Evolutionary conservation across 2,329 filamentous ascomycete species (phyloP).

Genomic region (Aspergillus sp.): DNA sequence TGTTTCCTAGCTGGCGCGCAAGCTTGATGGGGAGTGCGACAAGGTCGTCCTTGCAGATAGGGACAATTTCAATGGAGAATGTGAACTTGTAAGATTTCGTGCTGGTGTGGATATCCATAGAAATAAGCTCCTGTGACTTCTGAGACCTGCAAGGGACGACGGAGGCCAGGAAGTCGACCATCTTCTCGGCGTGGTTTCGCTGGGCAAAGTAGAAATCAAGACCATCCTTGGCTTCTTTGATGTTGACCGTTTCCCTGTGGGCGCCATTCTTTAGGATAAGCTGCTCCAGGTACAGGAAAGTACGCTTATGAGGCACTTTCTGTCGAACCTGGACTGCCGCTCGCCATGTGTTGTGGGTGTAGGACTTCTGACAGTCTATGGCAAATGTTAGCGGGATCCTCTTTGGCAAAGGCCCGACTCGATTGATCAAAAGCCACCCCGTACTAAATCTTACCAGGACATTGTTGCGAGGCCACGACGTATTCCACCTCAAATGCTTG

Average conservation of each 20-base stretch:
- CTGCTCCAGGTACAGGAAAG: conserved; percentile 82
- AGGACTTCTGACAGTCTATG: conserved; percentile 66
- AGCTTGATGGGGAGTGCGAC: conserved; percentile 90
- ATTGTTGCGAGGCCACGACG: conserved; percentile 87
- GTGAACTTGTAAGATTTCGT: conserved; percentile 94
- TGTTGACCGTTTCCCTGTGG: conserved; percentile 92
- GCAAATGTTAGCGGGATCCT: not conserved
- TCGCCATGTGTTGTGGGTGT: conserved; percentile 93
- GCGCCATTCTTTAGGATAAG: conserved; percentile 92
- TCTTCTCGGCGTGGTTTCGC: conserved; percentile 87
- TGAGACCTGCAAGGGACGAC: conserved; percentile 76
- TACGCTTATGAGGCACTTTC: conserved; percentile 94
- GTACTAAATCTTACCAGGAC: conserved; percentile 73
- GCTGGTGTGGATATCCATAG: conserved; percentile 85
- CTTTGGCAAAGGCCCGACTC: not conserved
- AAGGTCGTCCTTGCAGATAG: conserved; percentile 95
- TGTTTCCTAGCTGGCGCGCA: conserved; percentile 84
- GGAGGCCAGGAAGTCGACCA: conserved; percentile 85
- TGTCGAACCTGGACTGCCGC: conserved; percentile 93
- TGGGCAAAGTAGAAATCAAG: conserved; percentile 94
- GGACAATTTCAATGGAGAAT: conserved; percentile 83
- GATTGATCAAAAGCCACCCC: not conserved
- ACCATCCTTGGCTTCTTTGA: conserved; percentile 93
- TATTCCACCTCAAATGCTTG: conserved; percentile 96
- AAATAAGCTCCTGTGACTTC: conserved; percentile 90